Evolutionary conservation across 1,284 basidiomycete genomes (phyloP).

Genomic region (Afroboletus lepidellus): DNA sequence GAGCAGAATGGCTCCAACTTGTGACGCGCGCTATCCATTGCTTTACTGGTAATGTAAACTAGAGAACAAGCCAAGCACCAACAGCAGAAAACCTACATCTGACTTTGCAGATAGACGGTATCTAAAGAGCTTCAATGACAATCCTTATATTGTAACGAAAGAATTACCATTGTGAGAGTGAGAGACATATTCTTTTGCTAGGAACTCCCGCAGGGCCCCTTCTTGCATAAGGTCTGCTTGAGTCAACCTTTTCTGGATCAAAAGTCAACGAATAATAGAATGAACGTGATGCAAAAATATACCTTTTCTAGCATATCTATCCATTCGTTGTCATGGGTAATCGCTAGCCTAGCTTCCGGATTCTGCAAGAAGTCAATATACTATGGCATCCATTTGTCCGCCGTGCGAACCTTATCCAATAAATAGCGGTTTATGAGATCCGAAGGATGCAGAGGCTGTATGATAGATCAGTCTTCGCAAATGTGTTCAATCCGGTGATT

Average conservation of each 20-base stretch:
- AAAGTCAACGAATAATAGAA: neutral
- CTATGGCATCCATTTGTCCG: neutral
- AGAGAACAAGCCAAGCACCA: neutral
- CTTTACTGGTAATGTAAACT: neutral
- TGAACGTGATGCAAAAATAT: neutral
- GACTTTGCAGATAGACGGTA: neutral
- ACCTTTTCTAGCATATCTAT: neutral
- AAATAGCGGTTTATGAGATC: neutral
- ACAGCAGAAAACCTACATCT: neutral
- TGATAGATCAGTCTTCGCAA: neutral
- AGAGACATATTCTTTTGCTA: neutral
- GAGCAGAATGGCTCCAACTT: neutral
- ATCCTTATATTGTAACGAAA: neutral
- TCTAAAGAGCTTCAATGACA: neutral
- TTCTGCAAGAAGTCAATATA: neutral
- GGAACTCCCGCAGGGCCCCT: too few relatives aligned
- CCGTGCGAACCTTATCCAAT: neutral
- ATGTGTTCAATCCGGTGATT: neutral
- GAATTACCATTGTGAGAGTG: neutral
- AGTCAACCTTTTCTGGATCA: neutral
- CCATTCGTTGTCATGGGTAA: neutral
- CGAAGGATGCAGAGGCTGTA: neutral
- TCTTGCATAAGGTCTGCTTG: neutral
- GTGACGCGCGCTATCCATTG: neutral
- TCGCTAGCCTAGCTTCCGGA: neutral